Evolutionary conservation across 2,329 filamentous ascomycete species (phyloP).

Genomic region (Tolypocladium amazonense): DNA sequence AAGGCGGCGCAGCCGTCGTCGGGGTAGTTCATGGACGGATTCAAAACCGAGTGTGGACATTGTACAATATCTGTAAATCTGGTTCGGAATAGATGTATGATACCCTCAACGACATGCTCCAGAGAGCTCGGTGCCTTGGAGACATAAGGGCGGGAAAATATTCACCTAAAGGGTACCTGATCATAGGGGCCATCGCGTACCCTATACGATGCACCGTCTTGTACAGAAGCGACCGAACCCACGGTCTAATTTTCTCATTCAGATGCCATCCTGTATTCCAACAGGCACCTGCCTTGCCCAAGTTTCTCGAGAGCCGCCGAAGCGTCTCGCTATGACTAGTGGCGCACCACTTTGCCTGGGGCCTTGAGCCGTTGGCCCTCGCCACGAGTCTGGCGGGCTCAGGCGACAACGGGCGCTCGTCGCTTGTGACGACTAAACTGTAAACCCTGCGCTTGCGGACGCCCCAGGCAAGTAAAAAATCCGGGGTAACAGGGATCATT

Average conservation of each 20-base stretch:
- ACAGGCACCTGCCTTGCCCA: too few species aligned
- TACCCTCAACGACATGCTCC: background rate
- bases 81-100: background rate
- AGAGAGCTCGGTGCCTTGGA: background rate
- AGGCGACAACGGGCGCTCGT: background rate
- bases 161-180: too few species aligned
- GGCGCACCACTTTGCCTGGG: background rate
- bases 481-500: background rate
- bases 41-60: background rate
- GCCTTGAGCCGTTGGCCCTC: background rate
- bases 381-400: background rate
- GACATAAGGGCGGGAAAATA: background rate
- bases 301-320: background rate
- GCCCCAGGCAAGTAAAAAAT: background rate
- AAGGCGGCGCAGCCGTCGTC: conserved; percentile 24
- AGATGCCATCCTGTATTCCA: too few species aligned
- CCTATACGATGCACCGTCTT: background rate
- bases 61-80: background rate
- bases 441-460: background rate
- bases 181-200: background rate
- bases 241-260: background rate
- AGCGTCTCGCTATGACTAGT: background rate
- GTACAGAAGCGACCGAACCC: background rate
- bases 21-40: background rate
- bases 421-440: background rate